Evolutionary conservation across 1,284 basidiomycete species (phyloP).

Genomic region (Cystobasidiaceae sp.): DNA sequence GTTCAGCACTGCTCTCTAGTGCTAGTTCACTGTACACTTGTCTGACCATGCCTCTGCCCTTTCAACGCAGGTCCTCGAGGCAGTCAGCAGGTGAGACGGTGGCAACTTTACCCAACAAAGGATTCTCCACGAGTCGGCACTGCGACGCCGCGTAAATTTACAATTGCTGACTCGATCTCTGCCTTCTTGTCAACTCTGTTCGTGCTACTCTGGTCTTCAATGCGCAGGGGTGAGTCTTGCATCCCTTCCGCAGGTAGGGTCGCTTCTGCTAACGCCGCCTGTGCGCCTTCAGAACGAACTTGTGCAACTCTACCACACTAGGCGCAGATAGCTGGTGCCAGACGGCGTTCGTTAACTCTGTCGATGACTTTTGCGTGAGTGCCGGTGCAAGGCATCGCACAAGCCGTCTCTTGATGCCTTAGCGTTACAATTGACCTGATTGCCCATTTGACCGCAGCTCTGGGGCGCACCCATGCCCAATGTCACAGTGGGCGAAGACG

Average conservation of each 20-base stretch:
- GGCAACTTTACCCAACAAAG: no score
- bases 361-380: conserved; percentile 35
- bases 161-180: not conserved
- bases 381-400: not conserved
- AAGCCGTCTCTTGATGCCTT: not conserved
- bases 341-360: conserved; percentile 48
- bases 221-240: no score
- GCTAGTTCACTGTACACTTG: no score
- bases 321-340: conserved; percentile 59
- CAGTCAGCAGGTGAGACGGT: conserved; percentile 23
- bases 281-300: conserved; percentile 34
- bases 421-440: not conserved
- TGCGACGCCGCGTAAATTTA: no score
- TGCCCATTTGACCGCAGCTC: conserved; percentile 9
- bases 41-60: no score
- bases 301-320: conserved; percentile 64
- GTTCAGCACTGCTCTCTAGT: no score
- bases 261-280: no score
- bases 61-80: conserved; percentile 25
- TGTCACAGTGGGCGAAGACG: conserved; percentile 32
- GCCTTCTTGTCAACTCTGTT: not conserved
- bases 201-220: no score
- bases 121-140: no score
- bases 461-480: conserved; percentile 33
- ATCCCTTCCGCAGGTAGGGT: no score